Evolutionary conservation across 1,284 basidiomycete species (phyloP), one percentile per base, ranked within the genome.

Genomic region (Thecaphora thlaspeos): DNA sequence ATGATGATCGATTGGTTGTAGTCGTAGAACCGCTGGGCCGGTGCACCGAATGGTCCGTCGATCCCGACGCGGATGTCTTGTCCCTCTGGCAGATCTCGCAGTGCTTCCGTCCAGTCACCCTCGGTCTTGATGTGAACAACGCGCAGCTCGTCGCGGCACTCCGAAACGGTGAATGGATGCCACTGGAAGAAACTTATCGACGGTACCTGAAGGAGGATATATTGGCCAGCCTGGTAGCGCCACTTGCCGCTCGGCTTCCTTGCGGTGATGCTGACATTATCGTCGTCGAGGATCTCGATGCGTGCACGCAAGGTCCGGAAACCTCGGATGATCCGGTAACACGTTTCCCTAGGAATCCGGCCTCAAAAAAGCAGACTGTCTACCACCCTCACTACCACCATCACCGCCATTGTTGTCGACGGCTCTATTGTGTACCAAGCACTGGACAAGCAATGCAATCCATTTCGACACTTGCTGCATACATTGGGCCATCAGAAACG

Each of bases 151-250:
- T 49, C 26, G 17, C 37, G 17, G 42, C 46, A 48, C 3, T 18
- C 21, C n/a, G 51, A 54, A 37, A 54, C 49, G 18, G 51, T 54
- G 32, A 54, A 54, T 3, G 51, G 51, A 28, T 54, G 51, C 38
- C 47, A 54, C 42, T 54, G 51, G 23, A 39, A 54, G n/a, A 8
- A 8, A 17, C 32, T 39, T 10, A 54, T 19, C 17, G 12, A 22
- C 18, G 51, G 51, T 14, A 54, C 38, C 42, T 49, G 46, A 2
- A 54, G 42, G 7, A 54, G 18, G 17, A 54, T 41, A 30, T 47
- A 54, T 36, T 54, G 51, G 4, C 51, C 51, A 12, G 51, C 46
- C 34, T 43, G 15, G 32, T 41, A 54, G 8, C 14, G 28, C 51
- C 51, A 53, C 32, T 32, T 40, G 45, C 39, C 39, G 19, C 38